Base-by-base conservation (phyloP, 2,329 filamentous ascomycete genomes). In the Aspergillus brasiliensis region DNA sequence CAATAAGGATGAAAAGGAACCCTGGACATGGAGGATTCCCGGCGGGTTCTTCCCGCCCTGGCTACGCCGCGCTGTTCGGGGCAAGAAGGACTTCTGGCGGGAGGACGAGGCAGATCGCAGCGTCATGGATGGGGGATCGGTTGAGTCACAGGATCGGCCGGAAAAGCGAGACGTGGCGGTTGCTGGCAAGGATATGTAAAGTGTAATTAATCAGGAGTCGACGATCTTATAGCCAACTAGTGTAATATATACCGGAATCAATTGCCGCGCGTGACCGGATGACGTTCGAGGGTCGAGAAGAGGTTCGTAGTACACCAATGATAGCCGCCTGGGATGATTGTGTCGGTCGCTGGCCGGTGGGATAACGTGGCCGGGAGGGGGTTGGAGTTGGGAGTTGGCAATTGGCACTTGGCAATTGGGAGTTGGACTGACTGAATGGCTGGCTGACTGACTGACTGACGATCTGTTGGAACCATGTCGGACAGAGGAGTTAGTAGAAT, bases 21-120 rank as follows among this genome's bases (percentile, higher is more conserved):
- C 83, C 8, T 96, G 91, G 92, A 91, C 90, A 0, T 94, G 87
- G 80, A 87, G 85, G 69, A 83, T 93, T 28, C 85, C 88, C 1
- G 91, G 91, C 15, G 91, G 91, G 1, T 77, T 95, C 52, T 76
- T 93, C 25, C 91, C 91, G 0, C 86, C 85, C 0, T 96, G 91
- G 91, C 71, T 92, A 54, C 79, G 82, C 59, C 84, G 91, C 28
- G 78, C 89, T 4, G 72, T 76, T 0, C 78, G 78, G 38, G 91
- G 91, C 27, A 90, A 91, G 80, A 89, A 83, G 77, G 84, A 89
- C 67, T 93, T 93, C 72, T 92, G 90, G 90, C 81, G 81, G 47
- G 40, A 58, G 1, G 69, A 74, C 42, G 72, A 70, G 57, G 66
- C 70, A 52, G 61, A 59, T 11, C 62, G 61, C 8, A 63, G 38